Evolutionary conservation across 2,329 filamentous ascomycete genomes (phyloP).

Genomic region (Trichoderma oligosporum): DNA sequence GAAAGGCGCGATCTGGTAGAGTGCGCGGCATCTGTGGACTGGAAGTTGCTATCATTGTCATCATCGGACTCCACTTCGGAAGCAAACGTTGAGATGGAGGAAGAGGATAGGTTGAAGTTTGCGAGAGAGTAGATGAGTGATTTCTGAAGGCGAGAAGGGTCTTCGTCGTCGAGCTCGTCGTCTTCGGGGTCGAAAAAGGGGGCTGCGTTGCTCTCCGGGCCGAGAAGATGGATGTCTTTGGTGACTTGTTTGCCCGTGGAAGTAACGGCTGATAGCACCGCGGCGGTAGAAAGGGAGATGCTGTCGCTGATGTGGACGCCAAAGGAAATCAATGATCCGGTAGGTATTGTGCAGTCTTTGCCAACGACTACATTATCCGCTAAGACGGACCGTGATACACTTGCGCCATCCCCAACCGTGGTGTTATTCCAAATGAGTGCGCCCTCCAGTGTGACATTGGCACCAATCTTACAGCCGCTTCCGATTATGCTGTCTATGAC

Average conservation of each 20-base stretch:
- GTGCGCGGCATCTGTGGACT: constrained; percentile 33
- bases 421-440: constrained; percentile 87
- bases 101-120: constrained; percentile 50
- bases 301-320: constrained; percentile 68
- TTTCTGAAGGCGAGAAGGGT: constrained; percentile 51
- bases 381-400: constrained; percentile 69
- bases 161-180: constrained; percentile 48
- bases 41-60: constrained; percentile 62
- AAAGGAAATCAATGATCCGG: constrained; percentile 76
- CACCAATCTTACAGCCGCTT: constrained; percentile 79
- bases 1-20: constrained; percentile 61
- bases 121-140: constrained; percentile 54
- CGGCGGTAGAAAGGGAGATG: constrained; percentile 41
- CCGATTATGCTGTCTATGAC: constrained; percentile 79
- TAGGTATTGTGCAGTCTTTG: constrained; percentile 62
- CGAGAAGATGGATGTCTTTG: constrained; percentile 46
- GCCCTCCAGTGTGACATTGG: constrained; percentile 72
- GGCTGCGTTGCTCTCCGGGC: constrained; percentile 49
- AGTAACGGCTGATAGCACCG: constrained; percentile 36
- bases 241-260: constrained; percentile 36
- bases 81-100: constrained; percentile 56
- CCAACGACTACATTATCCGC: constrained; percentile 70
- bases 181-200: constrained; percentile 45
- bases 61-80: constrained; percentile 64
- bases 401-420: constrained; percentile 69